phyloP scores from a whole-genome alignment of 2,329 filamentous ascomycete genomes.

The Incumbomyces delicatus region DNA sequence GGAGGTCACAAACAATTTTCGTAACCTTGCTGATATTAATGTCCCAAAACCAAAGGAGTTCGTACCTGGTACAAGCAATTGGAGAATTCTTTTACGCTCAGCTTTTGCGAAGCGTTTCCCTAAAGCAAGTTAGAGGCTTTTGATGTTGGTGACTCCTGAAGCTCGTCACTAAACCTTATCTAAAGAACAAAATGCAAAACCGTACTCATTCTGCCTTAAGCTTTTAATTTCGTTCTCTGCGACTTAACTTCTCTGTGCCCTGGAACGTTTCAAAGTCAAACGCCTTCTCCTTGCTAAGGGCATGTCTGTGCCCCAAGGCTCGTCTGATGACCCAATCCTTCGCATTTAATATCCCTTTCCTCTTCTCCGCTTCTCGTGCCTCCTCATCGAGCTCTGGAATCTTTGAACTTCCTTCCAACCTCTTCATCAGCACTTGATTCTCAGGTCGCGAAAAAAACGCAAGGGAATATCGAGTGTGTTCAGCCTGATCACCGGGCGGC shows the following conservation, averaged over 20 bases:
- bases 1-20: no score
- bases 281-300: constrained; percentile 14
- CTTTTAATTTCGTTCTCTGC: constrained; percentile 9
- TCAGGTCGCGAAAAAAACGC: constrained; percentile 47
- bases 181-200: no score
- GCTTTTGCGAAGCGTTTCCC: no score
- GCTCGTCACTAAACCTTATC: no score
- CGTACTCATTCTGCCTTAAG: constrained; percentile 24
- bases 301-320: constrained; percentile 27
- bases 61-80: no score
- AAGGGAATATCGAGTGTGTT: constrained; percentile 39
- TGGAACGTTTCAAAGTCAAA: constrained; percentile 16
- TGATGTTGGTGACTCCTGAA: no score
- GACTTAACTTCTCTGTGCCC: constrained; percentile 19
- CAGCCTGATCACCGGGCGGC: constrained; percentile 39
- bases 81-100: no score
- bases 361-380: constrained; percentile 25
- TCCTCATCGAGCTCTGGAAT: constrained; percentile 27
- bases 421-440: constrained; percentile 37
- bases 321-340: constrained; percentile 34
- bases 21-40: no score
- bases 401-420: constrained; percentile 27
- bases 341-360: constrained; percentile 23
- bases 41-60: no score
- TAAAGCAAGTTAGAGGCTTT: no score